phyloP scores from a whole-genome alignment of 441 rosid genomes.

The Pelargonium citronellum region DNA sequence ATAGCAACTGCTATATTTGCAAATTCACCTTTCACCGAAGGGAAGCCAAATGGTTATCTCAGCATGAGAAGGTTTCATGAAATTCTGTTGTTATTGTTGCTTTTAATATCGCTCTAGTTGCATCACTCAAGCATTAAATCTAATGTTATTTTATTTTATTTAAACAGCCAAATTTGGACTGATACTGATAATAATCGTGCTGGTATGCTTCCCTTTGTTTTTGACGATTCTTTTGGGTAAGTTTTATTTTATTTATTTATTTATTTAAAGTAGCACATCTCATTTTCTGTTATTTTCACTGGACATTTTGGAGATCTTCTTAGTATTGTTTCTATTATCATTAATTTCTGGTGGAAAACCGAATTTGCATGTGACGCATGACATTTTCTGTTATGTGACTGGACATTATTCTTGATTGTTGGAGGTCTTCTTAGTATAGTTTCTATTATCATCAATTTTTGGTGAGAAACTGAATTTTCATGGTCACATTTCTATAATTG shows the following conservation, averaged over 20 bases:
- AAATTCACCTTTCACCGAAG: conserved; percentile 95
- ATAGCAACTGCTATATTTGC: conserved; percentile 97
- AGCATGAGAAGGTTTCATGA: conserved; percentile 86
- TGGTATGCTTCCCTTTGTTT: conserved; percentile 95
- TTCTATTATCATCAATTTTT: background rate
- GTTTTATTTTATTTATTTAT: conserved; percentile 17
- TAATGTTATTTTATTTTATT: conserved; percentile 22
- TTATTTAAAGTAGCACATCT: too few species aligned
- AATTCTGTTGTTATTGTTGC: conserved; percentile 5
- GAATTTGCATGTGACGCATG: background rate
- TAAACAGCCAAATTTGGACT: conserved; percentile 84
- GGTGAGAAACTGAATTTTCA: background rate
- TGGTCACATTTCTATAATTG: background rate
- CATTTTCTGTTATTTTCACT: too few species aligned
- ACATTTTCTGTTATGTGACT: conserved; percentile 2
- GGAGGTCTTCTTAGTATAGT: background rate
- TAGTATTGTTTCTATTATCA: background rate
- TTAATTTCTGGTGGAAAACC: background rate
- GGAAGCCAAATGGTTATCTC: conserved; percentile 95
- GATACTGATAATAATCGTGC: conserved; percentile 87
- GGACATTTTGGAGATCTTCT: background rate
- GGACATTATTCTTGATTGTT: conserved; percentile 3
- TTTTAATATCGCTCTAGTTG: conserved; percentile 10
- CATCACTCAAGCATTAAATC: conserved; percentile 13
- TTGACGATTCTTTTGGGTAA: conserved; percentile 84